A percentile compares a stretch with the other conserved stretches of the same genome.
phyloP scores from a whole-genome alignment of 441 rosid genomes.

The Aquilaria agallochum region DNA sequence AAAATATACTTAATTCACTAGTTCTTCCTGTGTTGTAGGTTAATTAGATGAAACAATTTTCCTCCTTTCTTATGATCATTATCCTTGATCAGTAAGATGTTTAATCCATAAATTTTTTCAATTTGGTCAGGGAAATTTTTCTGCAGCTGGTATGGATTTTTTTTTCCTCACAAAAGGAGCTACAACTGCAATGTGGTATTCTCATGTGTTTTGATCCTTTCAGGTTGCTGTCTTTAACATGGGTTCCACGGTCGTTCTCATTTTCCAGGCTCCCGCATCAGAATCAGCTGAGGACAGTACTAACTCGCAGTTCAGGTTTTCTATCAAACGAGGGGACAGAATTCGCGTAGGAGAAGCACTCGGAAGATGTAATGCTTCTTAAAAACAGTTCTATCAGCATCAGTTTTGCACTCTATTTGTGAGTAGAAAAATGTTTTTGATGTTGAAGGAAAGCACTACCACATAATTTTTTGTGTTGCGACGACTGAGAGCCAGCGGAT shows the following conservation, averaged over 20 bases:
- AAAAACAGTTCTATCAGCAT: neutral
- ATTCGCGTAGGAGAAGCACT: constrained; percentile 74
- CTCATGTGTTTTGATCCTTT: constrained; percentile 15
- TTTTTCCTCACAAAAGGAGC: neutral
- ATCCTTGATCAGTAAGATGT: no score
- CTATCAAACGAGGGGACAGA: constrained; percentile 57
- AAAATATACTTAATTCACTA: no score
- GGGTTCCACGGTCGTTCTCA: constrained; percentile 93
- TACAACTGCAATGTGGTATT: neutral
- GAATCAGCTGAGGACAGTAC: constrained; percentile 28
- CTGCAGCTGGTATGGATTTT: no score
- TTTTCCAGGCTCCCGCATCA: constrained; percentile 76
- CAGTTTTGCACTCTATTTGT: neutral
- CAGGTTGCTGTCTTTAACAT: constrained; percentile 88
- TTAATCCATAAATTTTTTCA: no score
- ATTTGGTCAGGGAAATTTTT: neutral
- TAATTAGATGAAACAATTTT: no score
- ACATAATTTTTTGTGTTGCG: no score
- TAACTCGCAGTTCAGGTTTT: constrained; percentile 60
- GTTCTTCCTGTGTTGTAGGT: neutral
- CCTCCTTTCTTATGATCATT: no score
- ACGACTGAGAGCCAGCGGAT: no score
- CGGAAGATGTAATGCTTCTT: constrained; percentile 55
- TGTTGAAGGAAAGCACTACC: no score
- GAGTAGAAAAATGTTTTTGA: no score